A percentile compares a stretch with the other conserved stretches of the same genome.
Conservation (phyloP, 75 land plant genomes). For the Sequoiadendron giganteum region DNA sequence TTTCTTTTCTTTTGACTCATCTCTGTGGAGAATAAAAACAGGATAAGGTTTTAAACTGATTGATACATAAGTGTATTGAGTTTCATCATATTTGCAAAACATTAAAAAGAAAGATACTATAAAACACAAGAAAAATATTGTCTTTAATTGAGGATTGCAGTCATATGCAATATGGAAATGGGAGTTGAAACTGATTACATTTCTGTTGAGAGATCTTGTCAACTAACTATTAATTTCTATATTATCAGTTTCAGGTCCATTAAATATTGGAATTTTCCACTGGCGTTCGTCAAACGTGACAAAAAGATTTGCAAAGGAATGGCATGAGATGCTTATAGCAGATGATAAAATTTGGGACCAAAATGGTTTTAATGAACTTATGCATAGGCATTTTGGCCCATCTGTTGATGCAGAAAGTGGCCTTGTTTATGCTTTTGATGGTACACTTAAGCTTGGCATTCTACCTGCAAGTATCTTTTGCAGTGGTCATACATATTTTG, state of each 20-base stretch:
- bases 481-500: conserved; percentile 98
- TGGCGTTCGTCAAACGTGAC: conserved; percentile 86
- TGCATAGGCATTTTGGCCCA: conserved; percentile 66
- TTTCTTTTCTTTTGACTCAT: background rate
- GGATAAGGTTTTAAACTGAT: background rate
- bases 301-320: conserved; percentile 72
- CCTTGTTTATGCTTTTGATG: conserved; percentile 84
- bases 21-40: background rate
- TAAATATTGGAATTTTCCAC: conserved; percentile 89
- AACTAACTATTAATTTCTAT: background rate
- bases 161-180: background rate
- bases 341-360: conserved; percentile 98
- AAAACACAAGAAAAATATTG: background rate
- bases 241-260: conserved; percentile 66
- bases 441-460: conserved; percentile 79
- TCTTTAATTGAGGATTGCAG: background rate
- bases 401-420: conserved; percentile 71
- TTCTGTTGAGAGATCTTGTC: background rate
- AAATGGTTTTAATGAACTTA: conserved; percentile 90
- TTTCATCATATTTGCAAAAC: background rate
- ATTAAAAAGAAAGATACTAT: background rate
- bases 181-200: background rate
- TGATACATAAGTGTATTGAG: background rate
- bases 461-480: conserved; percentile 95
- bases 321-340: conserved; percentile 68